A percentile compares a stretch with the other conserved stretches of the same genome.
Evolutionary conservation across 441 rosid genomes (phyloP).

Genomic region (Adansonia grandidieri): DNA sequence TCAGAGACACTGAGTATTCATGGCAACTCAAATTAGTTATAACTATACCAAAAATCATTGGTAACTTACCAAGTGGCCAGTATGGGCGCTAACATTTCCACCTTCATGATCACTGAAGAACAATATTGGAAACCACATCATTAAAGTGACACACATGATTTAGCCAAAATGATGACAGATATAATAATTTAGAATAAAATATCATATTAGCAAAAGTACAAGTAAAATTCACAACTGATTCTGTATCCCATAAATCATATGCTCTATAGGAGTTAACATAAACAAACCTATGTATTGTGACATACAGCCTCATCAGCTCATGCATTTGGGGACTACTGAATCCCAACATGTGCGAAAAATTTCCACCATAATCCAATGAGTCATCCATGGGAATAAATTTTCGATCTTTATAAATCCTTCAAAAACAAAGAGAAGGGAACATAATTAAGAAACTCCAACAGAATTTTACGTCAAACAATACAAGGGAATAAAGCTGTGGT

Average conservation of each 20-base stretch:
- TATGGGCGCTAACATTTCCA: slow-evolving; percentile 98
- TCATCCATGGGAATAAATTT: slow-evolving; percentile 66
- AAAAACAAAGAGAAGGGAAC: slow-evolving; percentile 25
- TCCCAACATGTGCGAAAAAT: slow-evolving; percentile 92
- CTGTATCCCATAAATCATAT: background rate
- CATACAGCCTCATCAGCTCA: slow-evolving; percentile 98
- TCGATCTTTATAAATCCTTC: slow-evolving; percentile 83
- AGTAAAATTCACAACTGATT: background rate
- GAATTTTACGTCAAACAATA: background rate
- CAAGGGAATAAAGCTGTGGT: background rate
- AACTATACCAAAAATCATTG: slow-evolving; percentile 13
- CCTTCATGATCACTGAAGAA: slow-evolving; percentile 95
- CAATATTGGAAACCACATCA: slow-evolving; percentile 27
- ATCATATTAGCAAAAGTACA: slow-evolving; percentile 10
- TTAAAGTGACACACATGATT: slow-evolving; percentile 3
- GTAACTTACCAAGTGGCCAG: slow-evolving; percentile 87
- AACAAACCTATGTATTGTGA: slow-evolving; percentile 88
- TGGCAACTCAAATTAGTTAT: background rate
- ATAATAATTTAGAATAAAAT: background rate
- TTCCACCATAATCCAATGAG: slow-evolving; percentile 93
- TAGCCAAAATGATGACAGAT: background rate
- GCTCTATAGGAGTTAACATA: slow-evolving; percentile 22
- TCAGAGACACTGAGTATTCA: slow-evolving; percentile 2
- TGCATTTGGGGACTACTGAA: slow-evolving; percentile 83
- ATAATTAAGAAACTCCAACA: background rate